Evolutionary conservation across 768 basidiomycete genomes (phyloP).

Genomic region (Pholiota molesta): DNA sequence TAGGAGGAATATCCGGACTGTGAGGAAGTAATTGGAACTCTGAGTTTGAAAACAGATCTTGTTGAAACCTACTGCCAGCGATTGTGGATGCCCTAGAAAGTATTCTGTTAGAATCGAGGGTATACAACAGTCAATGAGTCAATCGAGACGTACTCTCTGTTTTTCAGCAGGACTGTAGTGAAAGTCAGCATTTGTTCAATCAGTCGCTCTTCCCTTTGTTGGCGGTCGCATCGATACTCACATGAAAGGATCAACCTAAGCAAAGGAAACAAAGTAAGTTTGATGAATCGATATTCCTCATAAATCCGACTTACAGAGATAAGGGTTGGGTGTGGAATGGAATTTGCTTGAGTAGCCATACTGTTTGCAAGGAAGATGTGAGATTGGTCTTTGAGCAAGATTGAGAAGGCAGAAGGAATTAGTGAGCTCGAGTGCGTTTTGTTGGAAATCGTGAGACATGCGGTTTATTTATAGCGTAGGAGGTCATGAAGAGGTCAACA

Average conservation of each 20-base stretch:
- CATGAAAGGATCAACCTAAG: conserved; percentile 72
- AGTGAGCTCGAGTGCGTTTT: neutral
- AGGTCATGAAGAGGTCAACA: neutral
- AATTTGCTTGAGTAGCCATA: conserved; percentile 68
- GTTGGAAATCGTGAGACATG: neutral
- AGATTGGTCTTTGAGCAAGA: neutral
- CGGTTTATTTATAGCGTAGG: neutral
- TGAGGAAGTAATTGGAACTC: neutral
- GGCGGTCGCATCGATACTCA: conserved; percentile 26
- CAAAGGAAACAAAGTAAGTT: neutral
- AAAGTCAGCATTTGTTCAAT: neutral
- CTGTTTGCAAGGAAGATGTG: neutral
- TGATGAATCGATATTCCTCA: neutral
- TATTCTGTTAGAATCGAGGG: neutral
- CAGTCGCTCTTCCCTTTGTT: neutral
- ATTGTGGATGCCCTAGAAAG: conserved; percentile 61
- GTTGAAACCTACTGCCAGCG: conserved; percentile 66
- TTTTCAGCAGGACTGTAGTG: conserved; percentile 45
- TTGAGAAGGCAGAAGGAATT: neutral
- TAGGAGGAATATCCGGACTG: conserved; percentile 67
- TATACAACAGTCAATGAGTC: neutral
- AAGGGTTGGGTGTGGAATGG: conserved; percentile 59
- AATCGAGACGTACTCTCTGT: conserved; percentile 52
- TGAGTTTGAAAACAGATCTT: neutral
- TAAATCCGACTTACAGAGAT: conserved; percentile 45